Evolutionary conservation across 2,329 filamentous ascomycete genomes (phyloP), one percentile per base, ranked within the genome.

Genomic region (Fulvia fulva): DNA sequence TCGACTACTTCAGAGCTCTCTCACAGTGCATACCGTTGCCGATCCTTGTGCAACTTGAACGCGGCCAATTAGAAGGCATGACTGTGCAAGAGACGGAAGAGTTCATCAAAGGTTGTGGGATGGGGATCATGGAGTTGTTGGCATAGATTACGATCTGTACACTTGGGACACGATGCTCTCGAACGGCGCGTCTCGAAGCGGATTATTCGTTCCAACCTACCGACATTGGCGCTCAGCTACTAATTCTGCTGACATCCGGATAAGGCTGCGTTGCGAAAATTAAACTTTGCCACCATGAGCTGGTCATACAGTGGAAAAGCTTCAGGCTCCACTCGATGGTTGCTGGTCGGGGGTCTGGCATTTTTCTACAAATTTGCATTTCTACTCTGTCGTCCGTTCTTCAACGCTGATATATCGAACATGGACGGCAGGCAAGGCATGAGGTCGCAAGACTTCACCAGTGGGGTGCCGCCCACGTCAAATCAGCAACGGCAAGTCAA

Each of bases 11-110:
- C 6, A 62, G 69, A 0, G 68, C 72, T 26, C 67, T 84, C 12
- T 74, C 81, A 58, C 66, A 71, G 2, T 71, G 69, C 6, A 67
- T 81, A 19, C 68, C 77, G 21, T 70, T 73, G 30, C 82, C 82
- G 0, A 71, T 83, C 21, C 73, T 84, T 1, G 65, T 77, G 1
- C 81, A 84, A 61, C 71, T 84, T 3, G 81, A 84, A 61, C 73
- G 73, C 25, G 79, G 80, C 0, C 69, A 75, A 64, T 65, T 80
- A 7, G 66, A 70, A 16, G 73, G 73, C 9, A 64, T 80, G 59
- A 74, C 70, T 22, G 57, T 59, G n/a, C 65, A 62, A 23, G 71
- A 79, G 55, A 79, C 75, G 11, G 56, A 65, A 26, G 63, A 63
- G 12, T 70, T 80, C 26, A 69, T 76, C 44, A 55, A 62, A 30